phyloP scores from a whole-genome alignment of 1,284 basidiomycete genomes.

The Volvariella volvacea region DNA sequence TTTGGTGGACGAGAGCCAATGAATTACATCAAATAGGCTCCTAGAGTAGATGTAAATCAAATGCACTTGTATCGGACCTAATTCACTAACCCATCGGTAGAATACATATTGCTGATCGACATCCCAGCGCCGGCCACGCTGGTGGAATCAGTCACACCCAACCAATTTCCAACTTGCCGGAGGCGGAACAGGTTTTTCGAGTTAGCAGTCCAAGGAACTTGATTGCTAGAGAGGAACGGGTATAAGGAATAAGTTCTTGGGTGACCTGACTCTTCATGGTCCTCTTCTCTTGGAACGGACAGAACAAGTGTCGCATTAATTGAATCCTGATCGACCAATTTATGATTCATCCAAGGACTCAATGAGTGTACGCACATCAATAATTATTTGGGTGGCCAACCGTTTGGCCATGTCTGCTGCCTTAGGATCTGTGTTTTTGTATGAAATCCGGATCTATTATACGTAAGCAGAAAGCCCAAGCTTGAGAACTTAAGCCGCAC shows the following conservation, averaged over 20 bases:
- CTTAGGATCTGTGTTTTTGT: slow-evolving; percentile 29
- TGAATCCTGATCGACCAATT: slow-evolving; percentile 8
- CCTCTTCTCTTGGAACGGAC: too few relatives aligned
- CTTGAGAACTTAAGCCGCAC: slow-evolving; percentile 21
- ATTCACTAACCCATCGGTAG: too few relatives aligned
- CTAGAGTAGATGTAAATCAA: too few relatives aligned
- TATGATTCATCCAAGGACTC: not conserved
- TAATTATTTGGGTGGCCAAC: slow-evolving; percentile 41
- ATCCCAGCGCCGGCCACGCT: slow-evolving; percentile 23
- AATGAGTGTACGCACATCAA: slow-evolving; percentile 34
- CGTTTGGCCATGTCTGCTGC: slow-evolving; percentile 37
- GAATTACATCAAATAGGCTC: too few relatives aligned
- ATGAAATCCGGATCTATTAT: slow-evolving; percentile 51
- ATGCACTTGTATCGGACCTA: too few relatives aligned
- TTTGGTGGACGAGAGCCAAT: too few relatives aligned
- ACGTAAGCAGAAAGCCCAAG: too few relatives aligned
- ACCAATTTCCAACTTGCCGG: slow-evolving; percentile 54
- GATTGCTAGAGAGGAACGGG: slow-evolving; percentile 49
- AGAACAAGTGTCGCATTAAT: too few relatives aligned
- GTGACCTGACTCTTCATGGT: slow-evolving; percentile 9
- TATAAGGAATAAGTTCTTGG: slow-evolving; percentile 47
- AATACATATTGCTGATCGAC: slow-evolving; percentile 24
- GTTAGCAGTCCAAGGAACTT: slow-evolving; percentile 41
- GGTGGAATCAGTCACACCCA: slow-evolving; percentile 19
- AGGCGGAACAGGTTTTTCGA: slow-evolving; percentile 46